Evolutionary conservation across 2,329 filamentous ascomycete genomes (phyloP).

Genomic region (Cladosporium sphaerospermum): DNA sequence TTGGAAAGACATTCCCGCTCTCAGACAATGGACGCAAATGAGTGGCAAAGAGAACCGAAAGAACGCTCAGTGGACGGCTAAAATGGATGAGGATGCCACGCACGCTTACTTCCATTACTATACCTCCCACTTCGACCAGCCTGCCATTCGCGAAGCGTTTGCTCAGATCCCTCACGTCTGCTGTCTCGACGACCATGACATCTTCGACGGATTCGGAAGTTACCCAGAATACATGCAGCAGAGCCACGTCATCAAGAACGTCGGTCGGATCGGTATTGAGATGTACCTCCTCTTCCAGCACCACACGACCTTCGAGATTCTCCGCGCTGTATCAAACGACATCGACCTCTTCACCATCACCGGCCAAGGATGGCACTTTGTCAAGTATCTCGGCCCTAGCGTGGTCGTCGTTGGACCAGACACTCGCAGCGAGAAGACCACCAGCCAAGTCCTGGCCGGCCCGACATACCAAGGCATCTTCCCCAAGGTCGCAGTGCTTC

Average conservation of each 20-base stretch:
- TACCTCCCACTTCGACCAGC: conserved; percentile 96
- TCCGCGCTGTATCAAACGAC: conserved; percentile 82
- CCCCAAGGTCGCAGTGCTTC: conserved; percentile 85
- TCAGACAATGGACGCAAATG: conserved; percentile 93
- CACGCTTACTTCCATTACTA: conserved; percentile 99
- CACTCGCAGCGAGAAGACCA: conserved; percentile 84
- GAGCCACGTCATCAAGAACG: conserved; percentile 96
- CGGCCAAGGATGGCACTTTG: conserved; percentile 96
- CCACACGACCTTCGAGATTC: conserved; percentile 88
- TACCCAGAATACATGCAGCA: conserved; percentile 99
- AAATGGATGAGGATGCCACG: conserved; percentile 89
- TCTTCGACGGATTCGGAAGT: conserved; percentile 95
- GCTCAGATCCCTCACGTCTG: conserved; percentile 93
- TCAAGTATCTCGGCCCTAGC: conserved; percentile 90
- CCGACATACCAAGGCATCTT: conserved; percentile 97
- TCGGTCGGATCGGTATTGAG: conserved; percentile 87
- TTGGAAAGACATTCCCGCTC: conserved; percentile 89
- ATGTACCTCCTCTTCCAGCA: conserved; percentile 99
- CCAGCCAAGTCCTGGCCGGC: conserved; percentile 86
- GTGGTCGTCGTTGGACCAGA: conserved; percentile 87
- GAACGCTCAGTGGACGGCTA: conserved; percentile 84
- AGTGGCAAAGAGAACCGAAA: conserved; percentile 90
- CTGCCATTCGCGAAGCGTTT: conserved; percentile 88
- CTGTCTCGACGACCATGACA: conserved; percentile 94
- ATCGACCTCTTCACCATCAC: conserved; percentile 93